Evolutionary conservation across 2,329 filamentous ascomycete species (phyloP).

Genomic region (Phaeosphaeriaceae sp.): DNA sequence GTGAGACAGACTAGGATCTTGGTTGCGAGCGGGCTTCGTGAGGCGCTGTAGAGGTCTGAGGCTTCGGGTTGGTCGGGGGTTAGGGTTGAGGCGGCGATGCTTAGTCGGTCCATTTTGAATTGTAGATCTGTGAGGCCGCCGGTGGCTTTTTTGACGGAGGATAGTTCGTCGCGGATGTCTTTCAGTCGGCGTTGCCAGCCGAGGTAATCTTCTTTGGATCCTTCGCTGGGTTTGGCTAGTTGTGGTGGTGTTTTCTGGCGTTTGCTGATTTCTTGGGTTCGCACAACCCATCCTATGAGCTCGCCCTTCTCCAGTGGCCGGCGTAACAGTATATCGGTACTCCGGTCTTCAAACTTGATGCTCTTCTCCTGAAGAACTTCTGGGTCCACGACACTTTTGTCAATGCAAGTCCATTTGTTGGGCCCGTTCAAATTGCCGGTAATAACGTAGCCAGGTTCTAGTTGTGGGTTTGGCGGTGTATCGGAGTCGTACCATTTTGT

Average conservation of each 20-base stretch:
- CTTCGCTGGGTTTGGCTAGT: not conserved
- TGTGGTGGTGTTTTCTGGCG: not conserved
- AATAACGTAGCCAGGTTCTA: too few relatives aligned
- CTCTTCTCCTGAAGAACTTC: too few relatives aligned
- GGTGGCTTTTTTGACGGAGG: not conserved
- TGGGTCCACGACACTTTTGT: too few relatives aligned
- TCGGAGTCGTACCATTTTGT: too few relatives aligned
- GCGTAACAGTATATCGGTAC: too few relatives aligned
- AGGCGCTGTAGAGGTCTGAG: not conserved
- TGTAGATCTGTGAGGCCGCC: conserved; percentile 9
- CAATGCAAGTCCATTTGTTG: too few relatives aligned
- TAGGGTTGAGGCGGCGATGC: conserved; percentile 4
- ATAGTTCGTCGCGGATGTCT: conserved; percentile 5
- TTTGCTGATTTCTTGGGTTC: too few relatives aligned
- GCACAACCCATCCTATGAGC: too few relatives aligned
- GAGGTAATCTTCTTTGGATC: not conserved
- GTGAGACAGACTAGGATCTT: conserved; percentile 17
- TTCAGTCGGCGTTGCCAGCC: conserved; percentile 2
- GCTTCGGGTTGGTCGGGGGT: not conserved
- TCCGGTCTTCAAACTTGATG: too few relatives aligned
- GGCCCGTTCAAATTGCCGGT: too few relatives aligned
- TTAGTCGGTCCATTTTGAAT: conserved; percentile 15
- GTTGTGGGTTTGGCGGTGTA: too few relatives aligned
- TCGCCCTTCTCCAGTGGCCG: too few relatives aligned
- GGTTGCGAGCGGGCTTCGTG: conserved; percentile 9